Evolutionary conservation across 2,329 filamentous ascomycete genomes (phyloP).

Genomic region (Hyphodiscus sp.): DNA sequence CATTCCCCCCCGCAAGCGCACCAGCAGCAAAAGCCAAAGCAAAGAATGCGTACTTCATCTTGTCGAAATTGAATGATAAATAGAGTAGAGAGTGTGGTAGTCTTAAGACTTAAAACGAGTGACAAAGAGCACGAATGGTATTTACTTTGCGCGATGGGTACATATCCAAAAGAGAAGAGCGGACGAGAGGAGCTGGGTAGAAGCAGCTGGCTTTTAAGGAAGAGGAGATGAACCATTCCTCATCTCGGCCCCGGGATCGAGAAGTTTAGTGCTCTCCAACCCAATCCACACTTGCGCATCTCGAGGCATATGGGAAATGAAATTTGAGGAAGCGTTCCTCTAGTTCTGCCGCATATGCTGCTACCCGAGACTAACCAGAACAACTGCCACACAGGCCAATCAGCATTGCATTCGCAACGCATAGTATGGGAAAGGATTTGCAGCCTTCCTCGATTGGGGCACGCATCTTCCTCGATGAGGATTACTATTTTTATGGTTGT

Average conservation of each 20-base stretch:
- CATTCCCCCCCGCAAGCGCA: not conserved
- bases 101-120: constrained; percentile 19
- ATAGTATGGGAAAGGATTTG: not conserved
- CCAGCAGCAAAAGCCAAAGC: constrained; percentile 34
- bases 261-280: not conserved
- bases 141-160: not conserved
- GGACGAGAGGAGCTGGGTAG: not conserved
- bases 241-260: not conserved
- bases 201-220: not conserved
- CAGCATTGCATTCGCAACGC: not conserved
- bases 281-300: not conserved
- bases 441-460: constrained; percentile 1
- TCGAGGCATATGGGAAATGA: not conserved
- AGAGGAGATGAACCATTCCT: not conserved
- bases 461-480: not conserved
- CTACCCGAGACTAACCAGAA: not conserved
- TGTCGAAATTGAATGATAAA: constrained; percentile 35
- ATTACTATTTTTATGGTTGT: not conserved
- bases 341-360: not conserved
- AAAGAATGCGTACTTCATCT: constrained; percentile 58
- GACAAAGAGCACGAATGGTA: constrained; percentile 1
- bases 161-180: not conserved
- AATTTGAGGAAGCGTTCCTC: not conserved
- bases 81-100: constrained; percentile 29
- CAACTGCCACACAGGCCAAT: not conserved